Evolutionary conservation across 768 basidiomycete species (phyloP), one percentile per base, ranked within the genome.

Genomic region (Lactifluus echinatus): DNA sequence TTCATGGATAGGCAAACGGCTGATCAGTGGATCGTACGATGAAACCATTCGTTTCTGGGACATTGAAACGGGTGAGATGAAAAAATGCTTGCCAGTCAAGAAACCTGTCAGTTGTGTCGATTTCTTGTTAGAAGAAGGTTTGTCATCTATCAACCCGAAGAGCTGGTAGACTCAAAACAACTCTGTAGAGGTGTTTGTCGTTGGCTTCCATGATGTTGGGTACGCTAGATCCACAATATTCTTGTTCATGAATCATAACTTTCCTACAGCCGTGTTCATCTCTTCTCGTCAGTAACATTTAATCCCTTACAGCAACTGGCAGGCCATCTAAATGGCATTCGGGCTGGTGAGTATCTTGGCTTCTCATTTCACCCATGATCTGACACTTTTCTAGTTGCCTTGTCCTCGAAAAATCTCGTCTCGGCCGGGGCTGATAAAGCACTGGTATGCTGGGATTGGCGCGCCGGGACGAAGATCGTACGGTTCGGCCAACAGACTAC

Each of bases 31-130:
- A 15, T 89, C 87, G 26, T 93, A 93, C 66, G 92, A 94, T 55
- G 92, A 93, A 69, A 91, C 88, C 1, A 93, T 95, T 59, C 78
- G 92, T 12, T 89, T 95, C 70, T 95, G 92, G 93, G 88, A 93
- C 67, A 78, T 95, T 21, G 77, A 76, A 52, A 80, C 77, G 0
- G 82, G 79, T 4, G 78, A 80, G 63, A 72, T 79, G 72, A 84
- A 85, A 71, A 88, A 86, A 65, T 89, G 87, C 63, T 66, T 93
- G 43, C 77, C 80, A 55, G 89, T 91, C 11, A 93, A 92, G 74
- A 93, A 92, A 64, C 87, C 91, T 1, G 89, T 94, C 33, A 89
- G 89, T 59, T 92, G 93, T 69, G 82, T 94, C 40, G 90, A 93
- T 66, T 93, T 88, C 69, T 72, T 89, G 61, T 79, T 82, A 1